phyloP scores from a whole-genome alignment of 768 basidiomycete genomes.

The Amanita pallidorosea region DNA sequence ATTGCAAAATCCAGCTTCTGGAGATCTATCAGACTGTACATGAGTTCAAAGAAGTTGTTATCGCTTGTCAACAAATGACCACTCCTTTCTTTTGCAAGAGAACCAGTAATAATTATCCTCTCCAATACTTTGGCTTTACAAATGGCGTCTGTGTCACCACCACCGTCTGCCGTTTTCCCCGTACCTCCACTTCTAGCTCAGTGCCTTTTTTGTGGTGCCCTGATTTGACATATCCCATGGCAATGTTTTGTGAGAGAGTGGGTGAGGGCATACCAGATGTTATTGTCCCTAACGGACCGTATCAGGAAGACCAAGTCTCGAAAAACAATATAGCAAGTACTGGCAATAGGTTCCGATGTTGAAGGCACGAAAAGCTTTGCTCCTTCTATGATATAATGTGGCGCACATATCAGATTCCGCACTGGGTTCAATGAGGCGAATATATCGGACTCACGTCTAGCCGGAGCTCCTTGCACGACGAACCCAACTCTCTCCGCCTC shows the following conservation, averaged over 20 bases:
- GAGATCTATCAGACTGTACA: too few relatives aligned
- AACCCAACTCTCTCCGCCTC: conserved; percentile 77
- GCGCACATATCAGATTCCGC: background rate
- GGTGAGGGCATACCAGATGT: conserved; percentile 97
- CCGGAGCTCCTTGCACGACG: conserved; percentile 75
- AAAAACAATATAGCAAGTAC: conserved; percentile 23
- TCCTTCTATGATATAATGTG: conserved; percentile 43
- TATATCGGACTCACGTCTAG: conserved; percentile 49
- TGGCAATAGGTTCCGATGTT: conserved; percentile 46
- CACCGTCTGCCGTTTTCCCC: conserved; percentile 69
- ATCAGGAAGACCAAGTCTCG: conserved; percentile 4
- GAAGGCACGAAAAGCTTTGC: conserved; percentile 58
- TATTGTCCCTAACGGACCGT: conserved; percentile 40
- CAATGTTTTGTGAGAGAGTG: conserved; percentile 81
- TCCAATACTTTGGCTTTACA: conserved; percentile 65
- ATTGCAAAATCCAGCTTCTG: too few relatives aligned
- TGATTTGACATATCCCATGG: conserved; percentile 83
- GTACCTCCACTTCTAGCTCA: conserved; percentile 73
- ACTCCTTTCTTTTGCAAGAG: too few relatives aligned
- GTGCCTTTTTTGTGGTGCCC: conserved; percentile 91
- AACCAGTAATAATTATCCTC: background rate
- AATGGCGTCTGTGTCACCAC: conserved; percentile 83
- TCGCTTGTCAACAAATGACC: too few relatives aligned
- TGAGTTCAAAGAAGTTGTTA: too few relatives aligned
- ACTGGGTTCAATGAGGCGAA: background rate